Conservation (phyloP, 495 filamentous ascomycete genomes). For the Talaromyces wortmannii region DNA sequence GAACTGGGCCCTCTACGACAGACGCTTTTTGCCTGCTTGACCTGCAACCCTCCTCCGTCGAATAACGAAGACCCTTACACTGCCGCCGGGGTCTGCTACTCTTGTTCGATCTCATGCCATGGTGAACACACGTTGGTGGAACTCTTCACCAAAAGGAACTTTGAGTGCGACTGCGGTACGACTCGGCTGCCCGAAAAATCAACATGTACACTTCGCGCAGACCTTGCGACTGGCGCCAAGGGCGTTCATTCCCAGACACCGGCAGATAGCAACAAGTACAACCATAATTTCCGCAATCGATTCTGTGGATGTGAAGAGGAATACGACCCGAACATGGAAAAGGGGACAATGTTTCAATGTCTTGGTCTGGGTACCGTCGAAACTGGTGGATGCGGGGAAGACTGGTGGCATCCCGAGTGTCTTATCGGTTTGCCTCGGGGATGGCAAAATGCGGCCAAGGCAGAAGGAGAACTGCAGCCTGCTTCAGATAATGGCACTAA, state of each 20-base stretch:
- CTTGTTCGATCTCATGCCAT: constrained; percentile 93
- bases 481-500: constrained; percentile 22
- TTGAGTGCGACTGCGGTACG: constrained; percentile 95
- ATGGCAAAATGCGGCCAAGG: constrained; percentile 26
- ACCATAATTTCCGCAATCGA: constrained; percentile 86
- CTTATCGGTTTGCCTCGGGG: constrained; percentile 67
- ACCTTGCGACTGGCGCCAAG: constrained; percentile 65
- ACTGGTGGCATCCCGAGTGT: constrained; percentile 98
- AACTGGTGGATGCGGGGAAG: constrained; percentile 88
- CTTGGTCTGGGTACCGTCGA: constrained; percentile 73
- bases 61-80: constrained; percentile 55
- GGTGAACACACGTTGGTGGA: constrained; percentile 93
- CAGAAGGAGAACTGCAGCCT: constrained; percentile 11
- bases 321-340: constrained; percentile 80
- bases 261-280: constrained; percentile 74
- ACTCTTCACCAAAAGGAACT: constrained; percentile 91
- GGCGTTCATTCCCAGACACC: constrained; percentile 71
- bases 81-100: constrained; percentile 86
- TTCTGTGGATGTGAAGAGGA: constrained; percentile 88
- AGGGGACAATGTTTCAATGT: constrained; percentile 99
- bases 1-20: constrained; percentile 82
- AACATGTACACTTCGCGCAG: constrained; percentile 72
- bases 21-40: constrained; percentile 80
- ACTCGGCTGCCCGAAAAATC: constrained; percentile 62
- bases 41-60: constrained; percentile 76